Evolutionary conservation across 768 basidiomycete genomes (phyloP).

Genomic region (Calocybe gangraenosa): DNA sequence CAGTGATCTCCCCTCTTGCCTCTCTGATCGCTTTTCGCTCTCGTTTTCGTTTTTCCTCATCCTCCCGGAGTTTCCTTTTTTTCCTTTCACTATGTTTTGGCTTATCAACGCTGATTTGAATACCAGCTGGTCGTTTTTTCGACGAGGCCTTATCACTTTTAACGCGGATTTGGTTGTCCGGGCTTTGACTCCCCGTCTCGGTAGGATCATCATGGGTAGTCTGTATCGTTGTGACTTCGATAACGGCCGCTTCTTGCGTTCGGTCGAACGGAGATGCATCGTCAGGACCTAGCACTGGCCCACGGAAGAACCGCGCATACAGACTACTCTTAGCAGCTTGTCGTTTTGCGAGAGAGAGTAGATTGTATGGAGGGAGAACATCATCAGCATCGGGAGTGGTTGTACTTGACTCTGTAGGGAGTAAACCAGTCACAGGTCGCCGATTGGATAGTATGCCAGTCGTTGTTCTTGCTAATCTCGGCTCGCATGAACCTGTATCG

Average conservation of each 20-base stretch:
- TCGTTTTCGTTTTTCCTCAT: conserved; percentile 3
- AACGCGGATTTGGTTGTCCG: conserved; percentile 5
- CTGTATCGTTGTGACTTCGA: not conserved
- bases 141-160: conserved; percentile 4
- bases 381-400: conserved; percentile 32
- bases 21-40: not conserved
- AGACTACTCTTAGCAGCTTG: conserved; percentile 73
- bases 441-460: conserved; percentile 78
- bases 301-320: conserved; percentile 81
- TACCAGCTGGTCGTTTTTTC: conserved; percentile 13
- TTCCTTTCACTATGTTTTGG: conserved; percentile 6
- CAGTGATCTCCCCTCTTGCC: conserved; percentile 19
- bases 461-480: conserved; percentile 41
- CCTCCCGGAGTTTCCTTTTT: conserved; percentile 16
- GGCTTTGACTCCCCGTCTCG: not conserved
- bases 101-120: conserved; percentile 7
- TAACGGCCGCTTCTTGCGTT: conserved; percentile 1
- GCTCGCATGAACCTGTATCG: conserved; percentile 7
- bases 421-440: conserved; percentile 48
- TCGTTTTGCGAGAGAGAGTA: conserved; percentile 66
- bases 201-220: not conserved
- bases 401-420: conserved; percentile 43
- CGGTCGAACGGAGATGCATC: conserved; percentile 14
- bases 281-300: conserved; percentile 60
- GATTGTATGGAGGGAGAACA: conserved; percentile 34